Evolutionary conservation across 495 filamentous ascomycete species (phyloP).

Genomic region (Entonaema liquescens): DNA sequence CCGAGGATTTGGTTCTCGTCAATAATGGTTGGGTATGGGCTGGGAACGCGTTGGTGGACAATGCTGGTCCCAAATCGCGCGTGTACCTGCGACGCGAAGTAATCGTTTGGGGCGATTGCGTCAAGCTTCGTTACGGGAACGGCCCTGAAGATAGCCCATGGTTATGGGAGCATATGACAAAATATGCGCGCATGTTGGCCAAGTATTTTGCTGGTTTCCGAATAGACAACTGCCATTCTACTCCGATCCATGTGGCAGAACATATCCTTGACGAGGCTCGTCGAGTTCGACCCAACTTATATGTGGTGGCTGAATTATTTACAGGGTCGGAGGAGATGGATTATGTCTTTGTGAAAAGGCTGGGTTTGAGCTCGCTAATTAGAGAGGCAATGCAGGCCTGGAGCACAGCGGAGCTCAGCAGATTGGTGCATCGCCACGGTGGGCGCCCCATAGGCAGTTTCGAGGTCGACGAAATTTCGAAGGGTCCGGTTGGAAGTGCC

Average conservation of each 20-base stretch:
- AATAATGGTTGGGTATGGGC: constrained; percentile 99
- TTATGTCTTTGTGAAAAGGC: constrained; percentile 90
- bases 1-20: constrained; percentile 80
- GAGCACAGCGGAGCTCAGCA: constrained; percentile 90
- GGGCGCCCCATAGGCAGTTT: constrained; percentile 97
- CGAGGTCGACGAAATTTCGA: constrained; percentile 72
- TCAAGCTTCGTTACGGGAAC: constrained; percentile 91
- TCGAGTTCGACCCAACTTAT: constrained; percentile 84
- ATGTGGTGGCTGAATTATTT: constrained; percentile 95
- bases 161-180: constrained; percentile 94
- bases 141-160: constrained; percentile 86
- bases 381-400: constrained; percentile 98
- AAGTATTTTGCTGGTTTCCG: constrained; percentile 96
- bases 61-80: constrained; percentile 86
- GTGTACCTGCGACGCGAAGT: constrained; percentile 94
- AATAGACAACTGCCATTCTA: constrained; percentile 99
- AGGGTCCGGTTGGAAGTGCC: constrained; percentile 37
- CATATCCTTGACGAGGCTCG: constrained; percentile 93
- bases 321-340: constrained; percentile 96
- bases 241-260: constrained; percentile 90
- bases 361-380: constrained; percentile 89
- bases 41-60: constrained; percentile 90
- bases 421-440: constrained; percentile 92
- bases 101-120: constrained; percentile 98
- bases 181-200: constrained; percentile 91